These are phyloP conservation scores for Eleusine indica DNA, from an alignment of 176 grass and related monocot species.

Conservation along the genomic window DNA sequence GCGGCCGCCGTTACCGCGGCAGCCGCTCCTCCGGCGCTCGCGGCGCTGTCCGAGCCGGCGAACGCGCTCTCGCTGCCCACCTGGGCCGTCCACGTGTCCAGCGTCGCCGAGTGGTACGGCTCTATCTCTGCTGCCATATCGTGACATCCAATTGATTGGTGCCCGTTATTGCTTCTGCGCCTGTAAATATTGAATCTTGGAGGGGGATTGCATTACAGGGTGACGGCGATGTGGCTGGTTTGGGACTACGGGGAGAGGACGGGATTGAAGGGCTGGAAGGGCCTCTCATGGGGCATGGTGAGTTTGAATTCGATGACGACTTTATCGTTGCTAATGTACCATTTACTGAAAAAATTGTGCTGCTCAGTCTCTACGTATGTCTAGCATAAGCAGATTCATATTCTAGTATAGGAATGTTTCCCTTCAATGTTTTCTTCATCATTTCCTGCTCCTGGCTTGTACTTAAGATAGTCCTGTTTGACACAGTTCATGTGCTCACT, in stretches of 20 bases:
- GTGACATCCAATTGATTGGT: background rate
- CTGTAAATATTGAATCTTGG: constrained; percentile 2
- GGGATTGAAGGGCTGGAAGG: constrained; percentile 77
- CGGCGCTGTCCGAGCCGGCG: constrained; percentile 66
- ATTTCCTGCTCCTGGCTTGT: background rate
- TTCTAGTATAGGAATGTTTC: background rate
- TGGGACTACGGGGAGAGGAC: constrained; percentile 91
- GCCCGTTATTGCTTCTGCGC: background rate
- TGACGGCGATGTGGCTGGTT: constrained; percentile 83
- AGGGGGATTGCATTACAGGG: constrained; percentile 57
- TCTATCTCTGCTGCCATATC: background rate
- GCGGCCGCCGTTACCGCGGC: constrained; percentile 22
- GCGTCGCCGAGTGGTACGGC: constrained; percentile 81
- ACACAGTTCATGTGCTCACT: background rate
- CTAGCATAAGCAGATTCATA: background rate
- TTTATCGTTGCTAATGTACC: background rate
- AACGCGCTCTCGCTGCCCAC: constrained; percentile 95
- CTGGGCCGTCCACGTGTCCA: constrained; percentile 92
- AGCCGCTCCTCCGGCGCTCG: constrained; percentile 56
- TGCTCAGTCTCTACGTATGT: background rate
- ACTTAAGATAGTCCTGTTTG: background rate
- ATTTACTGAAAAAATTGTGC: constrained; percentile 14
- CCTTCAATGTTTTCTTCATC: background rate
- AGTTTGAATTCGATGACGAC: constrained; percentile 28
- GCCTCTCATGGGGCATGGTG: constrained; percentile 96